These are phyloP conservation scores for Colletotrichum musicola DNA, from an alignment of 2,329 filamentous ascomycete genomes.

Conservation along the genomic window DNA sequence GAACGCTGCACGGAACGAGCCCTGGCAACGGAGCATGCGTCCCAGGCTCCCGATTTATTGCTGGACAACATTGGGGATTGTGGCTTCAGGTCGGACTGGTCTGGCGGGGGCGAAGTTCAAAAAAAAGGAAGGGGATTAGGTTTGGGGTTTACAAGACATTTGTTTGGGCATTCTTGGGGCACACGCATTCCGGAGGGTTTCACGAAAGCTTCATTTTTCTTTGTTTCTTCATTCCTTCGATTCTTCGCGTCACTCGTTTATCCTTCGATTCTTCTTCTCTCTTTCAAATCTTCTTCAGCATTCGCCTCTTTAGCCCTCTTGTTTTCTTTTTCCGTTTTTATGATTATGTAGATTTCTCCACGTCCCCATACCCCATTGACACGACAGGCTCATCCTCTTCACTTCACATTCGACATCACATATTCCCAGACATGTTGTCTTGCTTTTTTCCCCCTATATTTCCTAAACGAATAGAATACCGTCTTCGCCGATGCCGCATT, in stretches of 20 bases:
- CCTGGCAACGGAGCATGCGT: no score
- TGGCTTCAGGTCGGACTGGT: background rate
- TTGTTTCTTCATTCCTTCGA: background rate
- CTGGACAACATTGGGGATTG: background rate
- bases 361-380: background rate
- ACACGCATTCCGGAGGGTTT: constrained; percentile 22
- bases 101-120: constrained; percentile 4
- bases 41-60: background rate
- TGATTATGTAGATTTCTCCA: constrained; percentile 12
- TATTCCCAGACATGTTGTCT: constrained; percentile 8
- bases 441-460: background rate
- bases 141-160: constrained; percentile 4
- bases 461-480: constrained; percentile 2
- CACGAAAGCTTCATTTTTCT: background rate
- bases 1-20: background rate
- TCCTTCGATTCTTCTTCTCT: background rate
- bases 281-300: background rate
- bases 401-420: background rate
- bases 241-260: no score
- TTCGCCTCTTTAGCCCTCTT: background rate
- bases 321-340: background rate
- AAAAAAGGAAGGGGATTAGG: background rate
- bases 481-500: background rate
- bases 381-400: background rate
- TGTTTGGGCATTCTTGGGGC: constrained; percentile 1